A percentile compares a stretch with the other conserved stretches of the same genome.
These are phyloP conservation scores for Silene uniflora DNA, from an alignment of 148 eudicot genomes.

Conservation along the genomic window DNA sequence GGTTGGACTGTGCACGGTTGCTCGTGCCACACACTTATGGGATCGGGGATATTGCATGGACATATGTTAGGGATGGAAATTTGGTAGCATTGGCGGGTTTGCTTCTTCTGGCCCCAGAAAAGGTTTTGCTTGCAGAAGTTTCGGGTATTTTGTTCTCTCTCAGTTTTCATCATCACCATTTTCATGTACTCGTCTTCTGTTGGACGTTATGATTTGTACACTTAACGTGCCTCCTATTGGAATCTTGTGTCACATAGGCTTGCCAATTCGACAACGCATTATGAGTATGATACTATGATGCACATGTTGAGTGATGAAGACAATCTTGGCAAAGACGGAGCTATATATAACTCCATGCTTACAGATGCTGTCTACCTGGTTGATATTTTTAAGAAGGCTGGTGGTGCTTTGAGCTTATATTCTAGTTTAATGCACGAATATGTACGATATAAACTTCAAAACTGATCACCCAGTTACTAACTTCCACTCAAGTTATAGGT, in stretches of 20 bases:
- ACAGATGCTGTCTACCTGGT: background rate
- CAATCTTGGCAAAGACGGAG: background rate
- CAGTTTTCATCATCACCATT: no score
- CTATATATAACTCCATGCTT: background rate
- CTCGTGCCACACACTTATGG: background rate
- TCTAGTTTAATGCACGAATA: constrained; percentile 9
- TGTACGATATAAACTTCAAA: background rate
- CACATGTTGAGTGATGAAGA: no score
- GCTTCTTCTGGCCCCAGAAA: background rate
- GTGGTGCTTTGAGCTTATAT: constrained; percentile 11
- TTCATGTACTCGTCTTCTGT: background rate
- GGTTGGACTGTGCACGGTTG: background rate
- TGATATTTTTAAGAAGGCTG: constrained; percentile 10
- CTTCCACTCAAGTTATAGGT: background rate
- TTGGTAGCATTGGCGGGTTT: background rate
- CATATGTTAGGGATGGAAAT: background rate
- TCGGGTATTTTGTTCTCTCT: background rate
- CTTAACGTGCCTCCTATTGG: no score
- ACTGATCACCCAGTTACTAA: background rate
- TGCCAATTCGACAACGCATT: no score
- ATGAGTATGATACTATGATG: no score
- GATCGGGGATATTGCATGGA: background rate
- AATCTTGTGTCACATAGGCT: no score
- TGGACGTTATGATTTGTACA: background rate
- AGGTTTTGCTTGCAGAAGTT: background rate